Percentiles rank a stretch among this genome's conserved stretches.
phyloP scores from a whole-genome alignment of 129 eudicot species.

The Lactuca sativa region DNA sequence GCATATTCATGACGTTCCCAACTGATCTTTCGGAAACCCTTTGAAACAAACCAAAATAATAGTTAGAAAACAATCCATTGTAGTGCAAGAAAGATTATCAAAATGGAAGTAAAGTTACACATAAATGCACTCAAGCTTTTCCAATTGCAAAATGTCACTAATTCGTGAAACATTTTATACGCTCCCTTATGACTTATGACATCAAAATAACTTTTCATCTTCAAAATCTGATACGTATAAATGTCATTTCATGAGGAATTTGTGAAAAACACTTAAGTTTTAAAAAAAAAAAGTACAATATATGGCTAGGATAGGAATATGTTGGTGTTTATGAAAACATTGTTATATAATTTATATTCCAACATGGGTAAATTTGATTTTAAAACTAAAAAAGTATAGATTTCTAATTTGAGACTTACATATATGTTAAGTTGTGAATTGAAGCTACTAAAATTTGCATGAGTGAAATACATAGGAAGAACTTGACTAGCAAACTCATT shows the following conservation, averaged over 20 bases:
- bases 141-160: background rate
- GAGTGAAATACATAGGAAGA: constrained; percentile 27
- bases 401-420: constrained; percentile 4
- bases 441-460: constrained; percentile 29
- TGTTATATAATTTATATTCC: background rate
- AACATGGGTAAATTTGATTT: constrained; percentile 1
- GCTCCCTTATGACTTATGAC: background rate
- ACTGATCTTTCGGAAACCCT: constrained; percentile 24
- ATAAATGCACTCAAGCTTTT: background rate
- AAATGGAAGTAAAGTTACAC: background rate
- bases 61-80: background rate
- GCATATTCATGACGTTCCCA: constrained; percentile 28
- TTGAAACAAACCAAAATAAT: background rate
- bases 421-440: constrained; percentile 29
- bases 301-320: background rate
- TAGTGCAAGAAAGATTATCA: background rate
- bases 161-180: background rate
- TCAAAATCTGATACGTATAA: background rate
- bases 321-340: background rate
- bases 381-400: background rate
- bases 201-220: background rate
- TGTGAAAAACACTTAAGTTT: background rate
- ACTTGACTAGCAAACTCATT: constrained; percentile 23
- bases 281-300: background rate
- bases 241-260: background rate